These are phyloP conservation scores for Trypanosoma theileri DNA, from an alignment of 208 protist species.

Conservation along the genomic window DNA sequence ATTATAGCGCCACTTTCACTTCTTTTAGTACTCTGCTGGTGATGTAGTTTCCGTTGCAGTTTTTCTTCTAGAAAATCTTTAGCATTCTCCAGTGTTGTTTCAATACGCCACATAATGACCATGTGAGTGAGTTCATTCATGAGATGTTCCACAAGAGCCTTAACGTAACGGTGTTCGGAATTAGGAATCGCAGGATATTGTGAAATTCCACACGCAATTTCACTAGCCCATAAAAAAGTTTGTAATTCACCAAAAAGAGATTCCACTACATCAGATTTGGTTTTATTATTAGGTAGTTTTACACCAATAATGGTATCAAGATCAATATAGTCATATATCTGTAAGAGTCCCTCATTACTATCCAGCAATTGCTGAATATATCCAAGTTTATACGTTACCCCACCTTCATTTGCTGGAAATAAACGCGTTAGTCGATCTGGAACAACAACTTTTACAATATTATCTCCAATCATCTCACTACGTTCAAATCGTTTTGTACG, in stretches of 20 bases:
- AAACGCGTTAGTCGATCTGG: slow-evolving; percentile 56
- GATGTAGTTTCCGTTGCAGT: slow-evolving; percentile 1
- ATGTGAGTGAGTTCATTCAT: slow-evolving; percentile 79
- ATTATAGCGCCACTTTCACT: background rate
- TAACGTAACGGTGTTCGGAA: slow-evolving; percentile 40
- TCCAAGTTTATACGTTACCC: slow-evolving; percentile 31
- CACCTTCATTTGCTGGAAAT: slow-evolving; percentile 61
- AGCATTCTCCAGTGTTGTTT: slow-evolving; percentile 50
- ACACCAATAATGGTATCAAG: slow-evolving; percentile 57
- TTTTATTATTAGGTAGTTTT: slow-evolving; percentile 68
- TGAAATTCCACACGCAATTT: slow-evolving; percentile 32
- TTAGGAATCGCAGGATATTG: slow-evolving; percentile 32
- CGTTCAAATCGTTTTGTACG: slow-evolving; percentile 64
- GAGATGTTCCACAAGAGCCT: slow-evolving; percentile 61
- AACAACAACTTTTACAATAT: slow-evolving; percentile 64
- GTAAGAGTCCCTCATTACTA: slow-evolving; percentile 73
- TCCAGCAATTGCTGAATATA: slow-evolving; percentile 67
- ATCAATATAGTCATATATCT: slow-evolving; percentile 79
- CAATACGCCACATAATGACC: slow-evolving; percentile 76
- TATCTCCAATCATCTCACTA: slow-evolving; percentile 84
- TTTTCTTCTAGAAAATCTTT: slow-evolving; percentile 27
- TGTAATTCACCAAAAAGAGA: slow-evolving; percentile 83
- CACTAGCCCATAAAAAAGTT: slow-evolving; percentile 62
- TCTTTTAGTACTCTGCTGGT: background rate
- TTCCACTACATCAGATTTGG: slow-evolving; percentile 85